Evolutionary conservation across 257 asterid species (phyloP).

Genomic region (Ocimum tenuiflorum): DNA sequence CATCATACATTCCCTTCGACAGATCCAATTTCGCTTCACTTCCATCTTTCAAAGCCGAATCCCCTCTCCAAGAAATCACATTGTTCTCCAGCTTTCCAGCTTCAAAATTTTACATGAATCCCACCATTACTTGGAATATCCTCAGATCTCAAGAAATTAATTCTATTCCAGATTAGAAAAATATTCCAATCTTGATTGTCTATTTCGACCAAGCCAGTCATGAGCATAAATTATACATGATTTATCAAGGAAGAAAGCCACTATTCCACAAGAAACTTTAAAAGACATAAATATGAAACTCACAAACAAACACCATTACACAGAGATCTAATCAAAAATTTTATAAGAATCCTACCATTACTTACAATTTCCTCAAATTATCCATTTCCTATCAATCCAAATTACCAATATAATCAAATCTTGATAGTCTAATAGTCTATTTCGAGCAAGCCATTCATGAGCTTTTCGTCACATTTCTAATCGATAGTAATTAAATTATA

Average conservation of each 20-base stretch:
- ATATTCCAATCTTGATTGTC: neutral
- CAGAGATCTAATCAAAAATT: too few relatives aligned
- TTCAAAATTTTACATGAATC: slow-evolving; percentile 27
- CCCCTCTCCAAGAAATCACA: slow-evolving; percentile 75
- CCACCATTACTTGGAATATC: slow-evolving; percentile 8
- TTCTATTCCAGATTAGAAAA: neutral
- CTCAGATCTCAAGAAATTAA: neutral
- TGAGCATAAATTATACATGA: too few relatives aligned
- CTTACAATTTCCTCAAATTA: too few relatives aligned
- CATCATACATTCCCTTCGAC: slow-evolving; percentile 91
- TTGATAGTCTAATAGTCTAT: neutral
- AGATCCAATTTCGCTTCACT: slow-evolving; percentile 70
- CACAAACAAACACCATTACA: too few relatives aligned
- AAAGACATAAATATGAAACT: neutral
- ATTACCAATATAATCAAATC: neutral
- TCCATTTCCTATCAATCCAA: too few relatives aligned
- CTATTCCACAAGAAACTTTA: neutral
- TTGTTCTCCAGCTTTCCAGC: slow-evolving; percentile 77
- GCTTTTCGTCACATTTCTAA: slow-evolving; percentile 2
- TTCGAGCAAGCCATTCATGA: neutral
- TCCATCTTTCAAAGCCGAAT: slow-evolving; percentile 77
- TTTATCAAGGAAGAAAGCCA: neutral
- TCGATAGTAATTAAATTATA: neutral
- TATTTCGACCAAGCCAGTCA: neutral
- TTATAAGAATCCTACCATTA: too few relatives aligned